Conservation (phyloP, 495 filamentous ascomycete genomes). For the Tuber brumale region DNA sequence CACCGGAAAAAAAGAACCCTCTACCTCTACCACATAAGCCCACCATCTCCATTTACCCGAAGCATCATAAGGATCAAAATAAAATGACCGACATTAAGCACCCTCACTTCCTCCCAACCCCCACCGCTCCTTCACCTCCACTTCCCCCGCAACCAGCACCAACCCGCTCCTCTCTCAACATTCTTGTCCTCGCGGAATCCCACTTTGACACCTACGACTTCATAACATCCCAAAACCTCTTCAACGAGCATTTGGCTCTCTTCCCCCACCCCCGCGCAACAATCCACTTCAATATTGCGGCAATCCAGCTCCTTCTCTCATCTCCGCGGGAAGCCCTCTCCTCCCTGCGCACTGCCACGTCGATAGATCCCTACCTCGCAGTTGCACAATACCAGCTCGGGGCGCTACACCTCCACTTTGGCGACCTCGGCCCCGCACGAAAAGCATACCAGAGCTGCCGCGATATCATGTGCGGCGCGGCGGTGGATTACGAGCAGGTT, state of each 20-base stretch:
- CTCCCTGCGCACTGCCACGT: constrained; percentile 5
- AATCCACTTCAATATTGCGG: constrained; percentile 19
- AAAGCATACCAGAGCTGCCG: constrained; percentile 1
- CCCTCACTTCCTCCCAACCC: background rate
- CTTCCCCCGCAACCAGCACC: background rate
- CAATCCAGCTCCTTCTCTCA: constrained; percentile 18
- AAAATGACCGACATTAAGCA: background rate
- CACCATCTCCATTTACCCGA: no score
- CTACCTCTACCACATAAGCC: background rate
- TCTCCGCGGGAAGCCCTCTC: constrained; percentile 3
- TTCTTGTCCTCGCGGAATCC: constrained; percentile 15
- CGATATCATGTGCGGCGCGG: background rate
- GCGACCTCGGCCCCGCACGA: background rate
- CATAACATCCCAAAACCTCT: constrained; percentile 11
- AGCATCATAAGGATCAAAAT: background rate
- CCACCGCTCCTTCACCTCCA: background rate
- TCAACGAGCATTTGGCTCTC: constrained; percentile 11
- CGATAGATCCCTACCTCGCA: constrained; percentile 8
- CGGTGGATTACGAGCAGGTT: constrained; percentile 21
- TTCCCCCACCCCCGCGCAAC: constrained; percentile 1
- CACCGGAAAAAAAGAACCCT: background rate
- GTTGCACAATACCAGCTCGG: constrained; percentile 21
- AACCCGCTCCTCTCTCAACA: constrained; percentile 16
- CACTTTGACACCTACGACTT: constrained; percentile 33
- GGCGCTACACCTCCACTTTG: constrained; percentile 1